Base-by-base conservation (phyloP, 2,329 filamentous ascomycete genomes). In the Venturia oleaginea region DNA sequence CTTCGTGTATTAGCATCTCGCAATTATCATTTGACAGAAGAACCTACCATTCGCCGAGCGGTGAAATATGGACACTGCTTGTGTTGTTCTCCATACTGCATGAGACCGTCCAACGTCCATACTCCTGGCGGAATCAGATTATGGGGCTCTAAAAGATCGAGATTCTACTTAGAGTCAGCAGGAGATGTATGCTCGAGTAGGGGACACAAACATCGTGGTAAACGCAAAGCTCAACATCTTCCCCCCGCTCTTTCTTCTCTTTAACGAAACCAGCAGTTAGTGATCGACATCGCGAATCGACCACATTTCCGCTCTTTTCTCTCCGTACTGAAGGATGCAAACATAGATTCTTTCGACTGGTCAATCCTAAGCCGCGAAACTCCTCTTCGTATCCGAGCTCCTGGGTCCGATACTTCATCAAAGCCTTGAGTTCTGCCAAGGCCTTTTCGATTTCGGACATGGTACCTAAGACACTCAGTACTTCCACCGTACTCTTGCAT, bases 391-490 rank as follows among this genome's bases (percentile, higher is more conserved):
- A 82, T 0, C 94, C 94, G n/a, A 99, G 83, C 75, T 97, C 86
- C 68, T 96, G 84, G 6, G 91, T 81, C 19, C 94, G 89, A 72
- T 96, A 97, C 73, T 95, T 95, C 92, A 99, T 99, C 63, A 99
- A 78, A 30, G 87, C 87, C 74, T 94, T 92, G 70, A 99, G 76
- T 76, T 99, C 94, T 11, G 91, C 90, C 62, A 99, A 78, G 0
- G 95, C 94, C 78, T 99, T 99, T 75, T 99, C 94, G 72, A 99
- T 99, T 79, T 99, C 94, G 43, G 94, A 99, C 92, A 99, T 99
- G 65, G 94, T 99, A 79, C 84, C 84, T 86, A 60, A 11, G n/a
- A n/a, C 54, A 38, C 42, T 60, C 46, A 61, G 64, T 38, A 24
- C 32, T 51, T 48, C 30, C n/a, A 19, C 8, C 27, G 13, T n/a